These are phyloP conservation scores for Colletotrichum phormii DNA, from an alignment of 2,329 filamentous ascomycete genomes.

Conservation along the genomic window DNA sequence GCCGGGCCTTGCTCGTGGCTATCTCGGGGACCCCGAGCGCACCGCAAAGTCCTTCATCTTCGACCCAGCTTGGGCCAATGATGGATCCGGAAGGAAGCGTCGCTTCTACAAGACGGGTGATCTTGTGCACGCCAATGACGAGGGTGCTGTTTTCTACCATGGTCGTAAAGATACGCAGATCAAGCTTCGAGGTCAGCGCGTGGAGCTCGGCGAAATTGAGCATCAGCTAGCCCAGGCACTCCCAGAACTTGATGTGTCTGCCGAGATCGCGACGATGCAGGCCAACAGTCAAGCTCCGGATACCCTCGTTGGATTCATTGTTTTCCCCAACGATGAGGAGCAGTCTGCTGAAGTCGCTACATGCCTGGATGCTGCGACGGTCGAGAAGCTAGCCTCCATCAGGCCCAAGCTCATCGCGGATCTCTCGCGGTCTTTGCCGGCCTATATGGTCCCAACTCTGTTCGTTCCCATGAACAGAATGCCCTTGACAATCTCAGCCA, in stretches of 20 bases:
- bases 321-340: background rate
- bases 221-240: background rate
- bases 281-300: background rate
- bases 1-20: background rate
- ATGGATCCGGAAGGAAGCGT: conserved; percentile 22
- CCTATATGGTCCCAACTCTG: conserved; percentile 9
- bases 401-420: background rate
- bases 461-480: background rate
- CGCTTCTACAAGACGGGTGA: conserved; percentile 58
- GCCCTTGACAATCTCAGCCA: conserved; percentile 7
- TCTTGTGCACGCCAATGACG: conserved; percentile 42
- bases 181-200: conserved; percentile 25
- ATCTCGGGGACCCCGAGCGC: background rate
- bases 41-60: background rate
- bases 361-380: background rate
- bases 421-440: background rate
- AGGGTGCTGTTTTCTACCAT: conserved; percentile 35
- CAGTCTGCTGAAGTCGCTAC: background rate
- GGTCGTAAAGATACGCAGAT: conserved; percentile 42
- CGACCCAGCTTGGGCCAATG: background rate
- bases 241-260: conserved; percentile 17
- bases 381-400: background rate
- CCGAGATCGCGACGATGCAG: background rate
- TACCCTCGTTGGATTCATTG: background rate
- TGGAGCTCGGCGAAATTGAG: conserved; percentile 19